Evolutionary conservation across 164 flowering plant species (phyloP), one percentile per base, ranked within the genome.

Genomic region (Vitis cinerea): DNA sequence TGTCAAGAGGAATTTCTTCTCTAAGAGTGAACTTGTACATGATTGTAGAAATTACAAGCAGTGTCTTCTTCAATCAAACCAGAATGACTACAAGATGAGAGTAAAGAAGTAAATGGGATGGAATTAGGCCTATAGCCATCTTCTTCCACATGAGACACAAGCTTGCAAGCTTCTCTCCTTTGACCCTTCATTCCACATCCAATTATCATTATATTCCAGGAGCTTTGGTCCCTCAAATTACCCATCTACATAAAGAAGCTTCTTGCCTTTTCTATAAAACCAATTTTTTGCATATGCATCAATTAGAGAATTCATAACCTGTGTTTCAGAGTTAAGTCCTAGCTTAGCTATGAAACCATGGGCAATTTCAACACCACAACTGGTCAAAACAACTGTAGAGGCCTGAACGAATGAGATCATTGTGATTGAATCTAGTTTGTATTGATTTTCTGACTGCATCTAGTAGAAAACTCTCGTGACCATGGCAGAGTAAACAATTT

Each of bases 121-220:
- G 75, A 71, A 64, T 82, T 75, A 27, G 84, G 72, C 31, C 9
- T 37, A 7, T 23, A 11, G 50, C 66, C 72, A 29, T 37, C 59
- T 61, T 61, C 16, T 61, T 69, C 59, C 72, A 69, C 29, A 2
- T 2, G 15, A 57, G 71, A 63, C 19, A 80, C 27, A 11, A 78
- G 72, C 7, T 53, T 27, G 14, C 74, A 77, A 12, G 83, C 78
- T 48, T 75, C 73, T 61, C 37, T 58, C 13, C 82, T 83, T 61
- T 71, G 72, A 4, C 83, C 83, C 65, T 83, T 75, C 73, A 80
- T 74, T 64, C 82, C 83, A 63, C 62, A 72, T 15, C 76, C 82
- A 51, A 77, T 59, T 66, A 83, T 78, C 78, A 83, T 83, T 71
- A 71, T 77, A 67, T 80, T 79, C 82, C 82, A 82, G 1, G 85